Base-by-base conservation (phyloP, 805 yeast species). In the Barnettozyma vustinii region DNA sequence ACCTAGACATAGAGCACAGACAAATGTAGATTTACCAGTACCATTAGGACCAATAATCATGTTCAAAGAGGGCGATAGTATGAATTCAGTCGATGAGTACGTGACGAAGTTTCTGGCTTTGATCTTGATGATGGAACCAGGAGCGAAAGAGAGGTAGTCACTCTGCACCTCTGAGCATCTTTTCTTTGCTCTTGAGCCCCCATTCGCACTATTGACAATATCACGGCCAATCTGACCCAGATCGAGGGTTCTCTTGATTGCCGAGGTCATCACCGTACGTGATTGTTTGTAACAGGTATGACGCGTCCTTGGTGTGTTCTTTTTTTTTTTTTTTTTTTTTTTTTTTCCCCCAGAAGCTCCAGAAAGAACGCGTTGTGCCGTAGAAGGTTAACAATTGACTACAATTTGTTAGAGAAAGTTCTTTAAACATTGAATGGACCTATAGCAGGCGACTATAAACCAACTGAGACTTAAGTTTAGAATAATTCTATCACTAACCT, bases 11-110 rank as follows among this genome's bases (percentile, higher is more conserved):
- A 92, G 79, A 0, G 97, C 98, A 52, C 97, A 87, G 4, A 94
- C 91, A 58, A 94, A 79, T 0, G 98, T 89, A 36, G 94, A 83
- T 60, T 94, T 94, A 7, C 99, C 99, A 0, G 96, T 80, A 33
- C 99, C 99, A 63, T 94, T 94, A 12, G 97, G 97, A 0, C 97
- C 99, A 46, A 94, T 84, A 50, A 94, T 86, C 83, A 94, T 80
- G 62, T 94, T 94, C 61, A 94, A 72, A 2, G 83, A 73, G 0
- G 97, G 97, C 0, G 92, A 85, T 49, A 92, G 75, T 37, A 74
- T 73, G 65, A 88, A 89, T 64, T 84, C 90, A 0, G 87, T 81
- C 42, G 76, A 66, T 1, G 80, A 59, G 62, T 84, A 86, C 0
- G 91, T 84, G 61, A 87, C 86, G 67, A 85, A 85, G 62, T 84